Evolutionary conservation across 1,284 basidiomycete genomes (phyloP).

Genomic region (Bondarzewia mesenterica): DNA sequence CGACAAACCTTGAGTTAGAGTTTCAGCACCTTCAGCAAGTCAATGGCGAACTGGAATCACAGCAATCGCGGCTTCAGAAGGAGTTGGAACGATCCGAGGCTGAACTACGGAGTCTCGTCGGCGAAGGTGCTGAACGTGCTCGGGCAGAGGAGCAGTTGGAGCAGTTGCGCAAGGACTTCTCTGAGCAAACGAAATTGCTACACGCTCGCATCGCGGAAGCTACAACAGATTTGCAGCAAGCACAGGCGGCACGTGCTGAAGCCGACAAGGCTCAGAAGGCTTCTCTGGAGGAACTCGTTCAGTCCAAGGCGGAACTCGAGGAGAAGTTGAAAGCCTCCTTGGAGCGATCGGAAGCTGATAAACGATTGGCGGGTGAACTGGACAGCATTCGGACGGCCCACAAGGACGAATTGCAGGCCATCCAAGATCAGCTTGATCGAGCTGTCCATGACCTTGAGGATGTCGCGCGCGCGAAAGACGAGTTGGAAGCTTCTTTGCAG

Average conservation of each 20-base stretch:
- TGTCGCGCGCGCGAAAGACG: conserved; percentile 6
- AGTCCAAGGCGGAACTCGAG: conserved; percentile 13
- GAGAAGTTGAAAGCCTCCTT: conserved; percentile 1
- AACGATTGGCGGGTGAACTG: conserved; percentile 12
- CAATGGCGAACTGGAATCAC: conserved; percentile 7
- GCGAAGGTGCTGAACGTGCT: conserved; percentile 6
- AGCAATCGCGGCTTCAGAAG: conserved; percentile 5
- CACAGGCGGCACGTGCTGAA: conserved; percentile 22
- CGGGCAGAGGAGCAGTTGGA: conserved; percentile 18
- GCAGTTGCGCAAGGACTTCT: conserved; percentile 29
- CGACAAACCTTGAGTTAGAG: conserved; percentile 1
- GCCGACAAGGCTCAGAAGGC: conserved; percentile 13
- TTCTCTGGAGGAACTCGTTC: conserved; percentile 15
- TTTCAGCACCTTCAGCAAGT: conserved; percentile 4
- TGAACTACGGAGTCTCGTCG: conserved; percentile 2
- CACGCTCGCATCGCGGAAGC: conserved; percentile 28
- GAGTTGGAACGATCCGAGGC: conserved; percentile 6
- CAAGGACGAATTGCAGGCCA: conserved; percentile 15
- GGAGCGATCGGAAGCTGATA: conserved; percentile 5
- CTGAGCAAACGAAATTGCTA: conserved; percentile 29
- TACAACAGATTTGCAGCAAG: conserved; percentile 26
- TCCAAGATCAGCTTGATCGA: conserved; percentile 13
- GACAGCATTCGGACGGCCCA: conserved; percentile 9
- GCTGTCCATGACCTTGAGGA: conserved; percentile 9
- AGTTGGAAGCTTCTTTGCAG: conserved; percentile 4